Conservation (phyloP, 2,329 filamentous ascomycete species). For the Clarireedia homoeocarpa region DNA sequence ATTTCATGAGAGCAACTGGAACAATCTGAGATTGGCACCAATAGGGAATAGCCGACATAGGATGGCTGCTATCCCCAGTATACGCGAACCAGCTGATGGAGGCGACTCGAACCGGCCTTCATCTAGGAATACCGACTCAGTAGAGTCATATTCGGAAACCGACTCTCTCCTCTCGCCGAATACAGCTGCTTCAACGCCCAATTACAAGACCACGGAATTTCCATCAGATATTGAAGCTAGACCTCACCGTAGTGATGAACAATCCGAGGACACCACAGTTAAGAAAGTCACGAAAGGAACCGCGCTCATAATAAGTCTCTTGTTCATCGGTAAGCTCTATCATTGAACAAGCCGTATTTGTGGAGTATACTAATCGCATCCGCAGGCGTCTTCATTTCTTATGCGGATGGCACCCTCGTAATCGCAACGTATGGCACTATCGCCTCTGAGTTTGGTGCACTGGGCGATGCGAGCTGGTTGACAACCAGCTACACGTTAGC, state of each 20-base stretch:
- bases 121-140: neutral
- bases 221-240: constrained; percentile 1
- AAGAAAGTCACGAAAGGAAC: neutral
- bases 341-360: neutral
- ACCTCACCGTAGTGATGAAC: neutral
- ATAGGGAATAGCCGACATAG: no score
- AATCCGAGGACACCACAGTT: neutral
- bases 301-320: constrained; percentile 16
- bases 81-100: neutral
- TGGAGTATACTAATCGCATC: neutral
- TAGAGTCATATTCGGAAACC: constrained; percentile 4
- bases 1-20: no score
- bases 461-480: constrained; percentile 51
- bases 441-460: constrained; percentile 50
- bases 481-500: constrained; percentile 61
- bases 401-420: constrained; percentile 56
- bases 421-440: constrained; percentile 58
- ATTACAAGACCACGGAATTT: constrained; percentile 9
- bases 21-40: no score
- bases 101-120: neutral
- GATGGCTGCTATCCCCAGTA: no score
- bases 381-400: constrained; percentile 55
- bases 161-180: constrained; percentile 4
- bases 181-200: constrained; percentile 1
- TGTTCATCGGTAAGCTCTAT: constrained; percentile 16